Evolutionary conservation across 768 basidiomycete genomes (phyloP), one percentile per base, ranked within the genome.

Genomic region (Kwoniella heveanensis): DNA sequence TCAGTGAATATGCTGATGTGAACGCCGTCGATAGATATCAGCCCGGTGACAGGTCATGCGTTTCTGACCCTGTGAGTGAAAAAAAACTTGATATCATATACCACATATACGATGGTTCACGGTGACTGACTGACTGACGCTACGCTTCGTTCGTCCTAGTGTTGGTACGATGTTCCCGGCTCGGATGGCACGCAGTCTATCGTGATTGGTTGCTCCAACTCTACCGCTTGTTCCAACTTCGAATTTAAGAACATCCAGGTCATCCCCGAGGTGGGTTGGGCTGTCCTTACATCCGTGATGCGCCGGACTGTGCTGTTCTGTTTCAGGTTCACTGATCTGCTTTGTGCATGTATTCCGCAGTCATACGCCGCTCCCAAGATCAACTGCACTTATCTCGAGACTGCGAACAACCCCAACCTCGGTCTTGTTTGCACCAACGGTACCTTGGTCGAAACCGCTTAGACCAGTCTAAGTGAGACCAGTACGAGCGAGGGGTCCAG

Each of bases 111-210:
- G 32, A 32, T 32, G 32, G 13, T n/a, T n/a, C n/a, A n/a, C n/a
- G 32, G 32, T 13, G 32, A 32, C 32, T 44, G n/a, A 15, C n/a
- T n/a, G n/a, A n/a, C n/a, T 49, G 58, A 19, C 26, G 22, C 15
- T 26, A 9, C 21, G 26, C 30, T 44, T 2, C 22, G 30, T n/a
- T 58, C 25, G 10, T 19, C 36, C 4, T 49, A 56, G 54, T 74
- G 73, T 53, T 74, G 73, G 73, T 71, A 71, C 62, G 68, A 71
- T 37, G 61, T 55, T 9, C 64, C 68, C 6, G 66, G 66, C 8
- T 44, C 63, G 2, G 67, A 71, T 30, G 70, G 70, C n/a, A 74
- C 73, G 17, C 70, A 71, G 36, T 29, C 56, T 2, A 62, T 71
- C 36, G 65, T 71, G 25, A 55, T 74, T 39, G 58, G 63, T 2